Conservation (phyloP, 352 stramenopile species). For the Phytopythium kandeliae region DNA sequence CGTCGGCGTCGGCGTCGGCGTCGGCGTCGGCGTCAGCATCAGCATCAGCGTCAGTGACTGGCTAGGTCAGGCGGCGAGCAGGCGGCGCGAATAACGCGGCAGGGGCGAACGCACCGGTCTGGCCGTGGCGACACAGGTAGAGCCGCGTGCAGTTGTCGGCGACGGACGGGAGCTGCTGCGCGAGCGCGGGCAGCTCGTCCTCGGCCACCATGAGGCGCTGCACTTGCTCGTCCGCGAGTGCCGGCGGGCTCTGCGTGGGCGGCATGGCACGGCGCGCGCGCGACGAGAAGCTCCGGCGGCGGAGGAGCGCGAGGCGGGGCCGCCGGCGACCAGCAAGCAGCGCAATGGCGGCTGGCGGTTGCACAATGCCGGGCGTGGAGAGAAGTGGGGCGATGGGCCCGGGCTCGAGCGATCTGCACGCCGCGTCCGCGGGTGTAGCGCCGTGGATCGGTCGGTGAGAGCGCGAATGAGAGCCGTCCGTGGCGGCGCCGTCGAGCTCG, state of each 20-base stretch:
- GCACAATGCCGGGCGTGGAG: too few species aligned
- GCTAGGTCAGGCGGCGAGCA: too few species aligned
- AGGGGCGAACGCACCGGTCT: slow-evolving; percentile 39
- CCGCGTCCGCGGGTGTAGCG: too few species aligned
- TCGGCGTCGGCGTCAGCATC: too few species aligned
- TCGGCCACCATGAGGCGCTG: slow-evolving; percentile 13
- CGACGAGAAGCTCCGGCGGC: background rate
- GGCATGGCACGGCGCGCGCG: slow-evolving; percentile 10
- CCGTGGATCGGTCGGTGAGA: background rate
- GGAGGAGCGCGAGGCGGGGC: background rate
- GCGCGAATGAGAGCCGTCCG: background rate
- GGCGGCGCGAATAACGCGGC: too few species aligned
- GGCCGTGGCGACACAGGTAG: slow-evolving; percentile 73
- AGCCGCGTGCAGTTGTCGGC: slow-evolving; percentile 44
- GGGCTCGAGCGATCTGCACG: too few species aligned
- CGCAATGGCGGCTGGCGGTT: slow-evolving; percentile 4
- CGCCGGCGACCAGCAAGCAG: background rate
- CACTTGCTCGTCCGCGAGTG: slow-evolving; percentile 17
- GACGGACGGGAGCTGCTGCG: slow-evolving; percentile 54
- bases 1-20: too few species aligned
- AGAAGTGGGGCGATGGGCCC: too few species aligned
- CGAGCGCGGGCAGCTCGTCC: slow-evolving; percentile 16
- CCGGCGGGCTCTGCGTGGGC: slow-evolving; percentile 10
- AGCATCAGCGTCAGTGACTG: too few species aligned
- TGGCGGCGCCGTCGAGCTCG: background rate